These are phyloP conservation scores for Kwoniella mangroviensis DNA, from an alignment of 768 basidiomycete species.

Conservation along the genomic window DNA sequence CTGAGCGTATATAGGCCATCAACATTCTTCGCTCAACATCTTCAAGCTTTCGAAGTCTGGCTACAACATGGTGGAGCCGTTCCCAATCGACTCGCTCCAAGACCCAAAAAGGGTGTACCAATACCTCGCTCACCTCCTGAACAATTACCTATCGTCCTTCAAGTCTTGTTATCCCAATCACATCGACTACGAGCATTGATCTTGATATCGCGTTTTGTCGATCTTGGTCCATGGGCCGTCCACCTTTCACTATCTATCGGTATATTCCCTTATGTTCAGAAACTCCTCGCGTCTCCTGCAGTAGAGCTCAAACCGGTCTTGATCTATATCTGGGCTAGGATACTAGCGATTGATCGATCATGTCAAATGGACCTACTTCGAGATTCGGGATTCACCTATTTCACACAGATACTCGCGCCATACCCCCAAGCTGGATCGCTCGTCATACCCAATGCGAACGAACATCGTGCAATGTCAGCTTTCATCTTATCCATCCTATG, in stretches of 20 bases:
- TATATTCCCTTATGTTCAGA: slow-evolving; percentile 97
- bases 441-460: slow-evolving; percentile 84
- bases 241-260: slow-evolving; percentile 94
- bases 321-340: slow-evolving; percentile 98
- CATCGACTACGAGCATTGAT: slow-evolving; percentile 95
- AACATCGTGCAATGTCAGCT: slow-evolving; percentile 97
- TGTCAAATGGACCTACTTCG: slow-evolving; percentile 89
- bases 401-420: slow-evolving; percentile 56
- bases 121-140: slow-evolving; percentile 86
- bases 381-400: slow-evolving; percentile 65
- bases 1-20: slow-evolving; percentile 72
- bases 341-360: slow-evolving; percentile 91
- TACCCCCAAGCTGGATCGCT: slow-evolving; percentile 63
- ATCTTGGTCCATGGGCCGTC: slow-evolving; percentile 98
- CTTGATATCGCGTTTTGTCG: slow-evolving; percentile 93
- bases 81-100: slow-evolving; percentile 53
- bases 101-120: slow-evolving; percentile 36
- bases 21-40: slow-evolving; percentile 91
- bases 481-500: slow-evolving; percentile 90
- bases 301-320: slow-evolving; percentile 94
- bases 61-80: slow-evolving; percentile 77
- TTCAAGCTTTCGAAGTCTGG: slow-evolving; percentile 98
- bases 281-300: slow-evolving; percentile 91
- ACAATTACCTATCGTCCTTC: slow-evolving; percentile 95
- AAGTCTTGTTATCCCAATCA: slow-evolving; percentile 93